phyloP scores from a whole-genome alignment of 75 land plant genomes.

The Cupressus sempervirens region DNA sequence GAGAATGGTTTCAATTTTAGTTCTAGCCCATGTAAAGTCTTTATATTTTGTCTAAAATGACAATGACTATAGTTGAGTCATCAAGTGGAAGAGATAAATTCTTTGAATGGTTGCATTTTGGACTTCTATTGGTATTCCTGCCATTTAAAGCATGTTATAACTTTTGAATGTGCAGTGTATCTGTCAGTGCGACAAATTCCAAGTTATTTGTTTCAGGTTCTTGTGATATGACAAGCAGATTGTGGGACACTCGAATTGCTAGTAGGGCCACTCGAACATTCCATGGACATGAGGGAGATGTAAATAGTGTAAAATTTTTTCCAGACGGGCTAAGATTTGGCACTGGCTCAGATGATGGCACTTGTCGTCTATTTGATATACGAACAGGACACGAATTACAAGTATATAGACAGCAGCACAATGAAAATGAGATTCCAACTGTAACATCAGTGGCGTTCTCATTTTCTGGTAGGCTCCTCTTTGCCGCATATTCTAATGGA shows the following conservation, averaged over 20 bases:
- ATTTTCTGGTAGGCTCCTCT: constrained; percentile 87
- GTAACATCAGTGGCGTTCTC: constrained; percentile 96
- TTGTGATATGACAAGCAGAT: constrained; percentile 85
- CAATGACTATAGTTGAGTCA: not conserved
- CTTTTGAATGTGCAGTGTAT: constrained; percentile 59
- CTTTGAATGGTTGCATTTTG: not conserved
- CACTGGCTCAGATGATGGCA: constrained; percentile 96
- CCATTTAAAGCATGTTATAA: not conserved
- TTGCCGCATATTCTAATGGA: constrained; percentile 86
- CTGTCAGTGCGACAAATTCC: constrained; percentile 65
- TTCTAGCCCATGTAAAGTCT: not conserved
- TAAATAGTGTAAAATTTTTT: constrained; percentile 89
- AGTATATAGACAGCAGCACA: constrained; percentile 54
- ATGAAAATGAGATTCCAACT: constrained; percentile 36
- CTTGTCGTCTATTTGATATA: constrained; percentile 84
- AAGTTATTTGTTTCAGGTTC: constrained; percentile 95
- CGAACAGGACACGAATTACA: constrained; percentile 95
- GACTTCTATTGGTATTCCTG: not conserved
- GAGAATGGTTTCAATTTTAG: not conserved
- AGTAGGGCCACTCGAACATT: constrained; percentile 77
- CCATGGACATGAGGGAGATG: constrained; percentile 88
- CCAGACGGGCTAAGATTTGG: constrained; percentile 93
- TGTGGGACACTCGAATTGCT: constrained; percentile 88
- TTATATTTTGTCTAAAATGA: not conserved
- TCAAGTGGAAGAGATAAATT: not conserved